A percentile compares a stretch with the other conserved stretches of the same genome.
Evolutionary conservation across 1,284 basidiomycete genomes (phyloP).

Genomic region (Somion occarium): DNA sequence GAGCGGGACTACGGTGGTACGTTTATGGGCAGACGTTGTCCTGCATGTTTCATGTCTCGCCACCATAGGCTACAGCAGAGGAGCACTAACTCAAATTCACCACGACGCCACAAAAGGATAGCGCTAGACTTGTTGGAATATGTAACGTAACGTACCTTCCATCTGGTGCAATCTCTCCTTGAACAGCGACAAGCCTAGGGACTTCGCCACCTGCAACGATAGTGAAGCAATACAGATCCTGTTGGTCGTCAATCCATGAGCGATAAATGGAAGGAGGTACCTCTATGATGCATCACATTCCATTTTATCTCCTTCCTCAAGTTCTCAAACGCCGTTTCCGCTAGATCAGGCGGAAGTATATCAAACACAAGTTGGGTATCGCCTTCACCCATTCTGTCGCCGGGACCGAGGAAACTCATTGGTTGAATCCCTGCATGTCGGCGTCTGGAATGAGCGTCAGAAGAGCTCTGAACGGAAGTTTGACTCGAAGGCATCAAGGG

Average conservation of each 20-base stretch:
- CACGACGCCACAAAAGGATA: too few species aligned
- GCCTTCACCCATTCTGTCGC: conserved; percentile 53
- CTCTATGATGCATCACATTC: conserved; percentile 69
- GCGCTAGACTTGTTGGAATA: too few species aligned
- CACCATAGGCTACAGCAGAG: too few species aligned
- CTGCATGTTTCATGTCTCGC: too few species aligned
- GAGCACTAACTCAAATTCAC: too few species aligned
- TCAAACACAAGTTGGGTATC: conserved; percentile 54
- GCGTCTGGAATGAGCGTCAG: too few species aligned
- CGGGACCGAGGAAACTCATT: conserved; percentile 29
- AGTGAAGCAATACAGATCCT: too few species aligned
- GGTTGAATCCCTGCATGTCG: neutral
- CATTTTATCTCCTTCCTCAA: conserved; percentile 61
- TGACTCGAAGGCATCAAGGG: neutral
- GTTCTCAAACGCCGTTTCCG: conserved; percentile 48
- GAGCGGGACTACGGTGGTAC: too few species aligned
- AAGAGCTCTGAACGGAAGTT: neutral
- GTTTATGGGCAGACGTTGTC: too few species aligned
- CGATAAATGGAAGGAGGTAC: conserved; percentile 27
- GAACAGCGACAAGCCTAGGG: conserved; percentile 65
- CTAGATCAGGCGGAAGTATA: conserved; percentile 51
- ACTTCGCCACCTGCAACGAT: conserved; percentile 60
- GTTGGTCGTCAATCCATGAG: conserved; percentile 3
- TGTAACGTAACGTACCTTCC: conserved; percentile 55
- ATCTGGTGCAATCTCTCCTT: conserved; percentile 42